A percentile compares a stretch with the other conserved stretches of the same genome.
Conservation (phyloP, 768 basidiomycete genomes). For the Psilocybe cyanescens region DNA sequence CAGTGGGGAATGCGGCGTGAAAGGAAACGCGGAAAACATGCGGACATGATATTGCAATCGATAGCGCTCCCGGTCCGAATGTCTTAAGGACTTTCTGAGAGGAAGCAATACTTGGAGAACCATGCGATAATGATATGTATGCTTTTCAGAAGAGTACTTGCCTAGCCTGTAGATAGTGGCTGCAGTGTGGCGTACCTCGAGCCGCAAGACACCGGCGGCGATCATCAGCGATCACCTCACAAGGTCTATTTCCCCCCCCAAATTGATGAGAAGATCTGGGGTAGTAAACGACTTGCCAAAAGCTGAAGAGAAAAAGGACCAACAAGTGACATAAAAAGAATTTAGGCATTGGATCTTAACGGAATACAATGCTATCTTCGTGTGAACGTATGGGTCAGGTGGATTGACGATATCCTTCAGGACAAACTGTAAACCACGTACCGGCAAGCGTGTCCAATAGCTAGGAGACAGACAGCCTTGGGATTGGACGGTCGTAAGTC, state of each 20-base stretch:
- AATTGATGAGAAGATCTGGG: neutral
- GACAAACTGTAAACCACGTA: neutral
- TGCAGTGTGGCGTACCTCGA: neutral
- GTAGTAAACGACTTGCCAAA: neutral
- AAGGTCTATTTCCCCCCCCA: neutral
- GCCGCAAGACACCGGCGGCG: neutral
- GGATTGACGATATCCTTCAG: neutral
- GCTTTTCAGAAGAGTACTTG: neutral
- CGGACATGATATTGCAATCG: neutral
- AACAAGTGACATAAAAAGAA: neutral
- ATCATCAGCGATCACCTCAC: neutral
- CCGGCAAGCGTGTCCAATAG: neutral
- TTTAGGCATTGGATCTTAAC: neutral
- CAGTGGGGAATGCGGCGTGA: neutral
- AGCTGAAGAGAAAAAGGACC: neutral
- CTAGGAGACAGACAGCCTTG: neutral
- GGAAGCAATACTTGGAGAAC: neutral
- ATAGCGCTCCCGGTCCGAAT: neutral
- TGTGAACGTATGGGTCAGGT: constrained; percentile 3
- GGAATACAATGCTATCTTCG: neutral
- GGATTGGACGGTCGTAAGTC: constrained; percentile 4
- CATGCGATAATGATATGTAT: neutral
- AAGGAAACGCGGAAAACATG: neutral
- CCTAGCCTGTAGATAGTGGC: neutral
- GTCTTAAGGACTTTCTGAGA: neutral